Percentiles rank a stretch among this genome's conserved stretches.
These are phyloP conservation scores for Fusarium sp. DNA, from an alignment of 2,329 filamentous ascomycete species.

Conservation along the genomic window DNA sequence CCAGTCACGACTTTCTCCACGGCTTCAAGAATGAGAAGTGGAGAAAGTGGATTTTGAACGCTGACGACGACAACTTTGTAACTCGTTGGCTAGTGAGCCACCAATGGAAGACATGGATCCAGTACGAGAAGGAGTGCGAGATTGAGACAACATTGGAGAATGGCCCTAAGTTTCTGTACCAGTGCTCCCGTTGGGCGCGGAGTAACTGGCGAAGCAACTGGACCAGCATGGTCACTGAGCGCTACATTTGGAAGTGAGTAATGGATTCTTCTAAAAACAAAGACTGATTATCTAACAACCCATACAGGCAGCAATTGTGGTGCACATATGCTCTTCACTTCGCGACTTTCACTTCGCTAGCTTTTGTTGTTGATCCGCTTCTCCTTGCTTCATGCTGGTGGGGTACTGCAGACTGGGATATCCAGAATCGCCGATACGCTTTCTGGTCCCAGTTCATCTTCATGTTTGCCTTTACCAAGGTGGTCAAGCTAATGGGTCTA, in stretches of 20 bases:
- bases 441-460: slow-evolving; percentile 77
- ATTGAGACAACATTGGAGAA: slow-evolving; percentile 95
- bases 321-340: slow-evolving; percentile 93
- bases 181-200: slow-evolving; percentile 94
- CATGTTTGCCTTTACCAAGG: slow-evolving; percentile 88
- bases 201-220: slow-evolving; percentile 99
- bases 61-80: slow-evolving; percentile 98
- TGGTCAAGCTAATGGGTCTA: slow-evolving; percentile 90
- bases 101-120: slow-evolving; percentile 94
- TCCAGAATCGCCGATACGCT: slow-evolving; percentile 65
- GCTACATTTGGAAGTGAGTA: slow-evolving; percentile 89
- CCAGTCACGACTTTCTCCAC: slow-evolving; percentile 87
- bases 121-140: slow-evolving; percentile 92
- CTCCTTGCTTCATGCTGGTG: slow-evolving; percentile 79
- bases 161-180: slow-evolving; percentile 89
- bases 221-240: slow-evolving; percentile 88
- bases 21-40: slow-evolving; percentile 94
- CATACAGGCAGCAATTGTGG: slow-evolving; percentile 86
- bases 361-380: slow-evolving; percentile 82
- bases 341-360: slow-evolving; percentile 92
- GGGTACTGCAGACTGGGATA: slow-evolving; percentile 75
- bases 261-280: not conserved
- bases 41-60: slow-evolving; percentile 90
- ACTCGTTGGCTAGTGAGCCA: slow-evolving; percentile 95
- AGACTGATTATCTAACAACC: slow-evolving; percentile 41